Evolutionary conservation across 2,329 filamentous ascomycete genomes (phyloP).

Genomic region (Sarocladiaceae sp.): DNA sequence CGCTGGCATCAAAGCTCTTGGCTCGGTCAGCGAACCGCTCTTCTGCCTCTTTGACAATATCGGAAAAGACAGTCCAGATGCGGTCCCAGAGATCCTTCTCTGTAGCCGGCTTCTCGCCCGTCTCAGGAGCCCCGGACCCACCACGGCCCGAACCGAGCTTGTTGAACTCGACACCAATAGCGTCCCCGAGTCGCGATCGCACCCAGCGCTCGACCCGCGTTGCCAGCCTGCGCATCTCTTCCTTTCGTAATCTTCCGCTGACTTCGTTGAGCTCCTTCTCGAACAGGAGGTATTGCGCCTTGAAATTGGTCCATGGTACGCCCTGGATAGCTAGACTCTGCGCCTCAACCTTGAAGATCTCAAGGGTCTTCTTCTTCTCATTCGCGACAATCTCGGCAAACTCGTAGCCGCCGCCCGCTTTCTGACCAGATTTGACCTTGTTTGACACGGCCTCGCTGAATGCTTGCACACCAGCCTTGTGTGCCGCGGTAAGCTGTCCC

Average conservation of each 20-base stretch:
- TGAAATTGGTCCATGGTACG: conserved; percentile 83
- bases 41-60: conserved; percentile 80
- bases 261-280: conserved; percentile 89
- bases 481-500: conserved; percentile 79
- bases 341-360: conserved; percentile 70
- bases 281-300: conserved; percentile 71
- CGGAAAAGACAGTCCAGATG: conserved; percentile 81
- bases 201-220: conserved; percentile 93
- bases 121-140: conserved; percentile 73
- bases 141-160: conserved; percentile 84
- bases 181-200: conserved; percentile 77
- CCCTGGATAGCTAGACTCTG: conserved; percentile 68
- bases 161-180: conserved; percentile 90
- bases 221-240: conserved; percentile 91
- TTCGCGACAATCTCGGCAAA: conserved; percentile 88
- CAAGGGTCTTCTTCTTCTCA: conserved; percentile 71
- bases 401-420: conserved; percentile 84
- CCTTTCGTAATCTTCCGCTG: conserved; percentile 75
- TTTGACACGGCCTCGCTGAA: conserved; percentile 85
- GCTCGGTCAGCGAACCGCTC: conserved; percentile 79
- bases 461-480: conserved; percentile 76
- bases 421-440: conserved; percentile 87
- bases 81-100: conserved; percentile 95
- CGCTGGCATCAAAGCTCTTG: conserved; percentile 85
- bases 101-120: conserved; percentile 61